Base-by-base conservation (phyloP, 2,329 filamentous ascomycete genomes). In the Xylaria sp. region DNA sequence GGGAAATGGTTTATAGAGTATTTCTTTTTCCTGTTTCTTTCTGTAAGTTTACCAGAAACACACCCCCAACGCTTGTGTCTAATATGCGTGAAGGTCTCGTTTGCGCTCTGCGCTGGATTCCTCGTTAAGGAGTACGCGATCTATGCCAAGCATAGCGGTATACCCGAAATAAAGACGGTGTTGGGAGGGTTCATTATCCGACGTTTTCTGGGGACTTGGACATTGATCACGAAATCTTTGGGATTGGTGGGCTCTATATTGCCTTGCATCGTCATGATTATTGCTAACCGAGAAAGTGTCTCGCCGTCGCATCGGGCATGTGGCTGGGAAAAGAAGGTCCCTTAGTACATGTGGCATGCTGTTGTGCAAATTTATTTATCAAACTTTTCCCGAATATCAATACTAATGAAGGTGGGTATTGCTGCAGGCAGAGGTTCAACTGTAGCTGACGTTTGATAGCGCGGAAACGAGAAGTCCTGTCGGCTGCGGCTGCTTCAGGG, bases 321-420 rank as follows among this genome's bases (percentile, higher is more conserved):
- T 97, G 94, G 93, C 78, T 97, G 13, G 93, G 93, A 26, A 97
- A 97, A 72, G 93, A 99, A 77, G 93, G 93, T 1, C 93, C 93
- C 1, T 76, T 97, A 37, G 93, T 99, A 5, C 93, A 99, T 72
- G 92, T 97, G 19, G 93, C 93, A 55, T 97, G 94, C 74, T 97
- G 94, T 72, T 97, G 92, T 69, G 92, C 93, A 43, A 96, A 95
- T 69, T 75, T 97, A 8, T 92, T 97, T 67, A 95, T 94, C 83
- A 96, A 95, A 70, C 76, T 93, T 8, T 97, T 96, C 63, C 79
- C 83, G 39, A 86, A 82, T 61, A 87, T 97, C 56, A 91, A 91
- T 61, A 81, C 81, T 48, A 97, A 99, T 67, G 93, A 99, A 82
- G 90, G 89, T 89, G 68, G 48, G 74, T 60, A 22, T 17, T 26